These are phyloP conservation scores for Atkinsonella texensis DNA, from an alignment of 2,329 filamentous ascomycete species.

Conservation along the genomic window DNA sequence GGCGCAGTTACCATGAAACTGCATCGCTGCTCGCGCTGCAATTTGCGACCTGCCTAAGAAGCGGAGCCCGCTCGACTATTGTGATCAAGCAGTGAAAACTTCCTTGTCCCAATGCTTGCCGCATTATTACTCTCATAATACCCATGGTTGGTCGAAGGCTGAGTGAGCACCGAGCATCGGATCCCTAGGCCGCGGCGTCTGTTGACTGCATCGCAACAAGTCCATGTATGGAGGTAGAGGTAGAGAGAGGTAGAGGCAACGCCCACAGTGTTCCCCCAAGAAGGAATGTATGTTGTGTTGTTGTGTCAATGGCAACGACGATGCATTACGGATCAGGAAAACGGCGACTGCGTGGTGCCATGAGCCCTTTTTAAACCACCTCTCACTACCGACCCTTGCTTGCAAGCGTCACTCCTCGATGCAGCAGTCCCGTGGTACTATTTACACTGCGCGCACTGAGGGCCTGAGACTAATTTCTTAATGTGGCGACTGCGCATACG, in stretches of 20 bases:
- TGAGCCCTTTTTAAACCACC: background rate
- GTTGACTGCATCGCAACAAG: background rate
- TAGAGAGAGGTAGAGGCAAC: background rate
- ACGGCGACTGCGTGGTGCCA: background rate
- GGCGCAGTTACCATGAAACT: too few relatives aligned
- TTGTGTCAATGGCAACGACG: background rate
- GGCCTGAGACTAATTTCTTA: background rate
- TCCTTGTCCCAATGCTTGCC: background rate
- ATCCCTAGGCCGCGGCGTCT: background rate
- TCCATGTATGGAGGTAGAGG: background rate
- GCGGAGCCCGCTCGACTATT: background rate
- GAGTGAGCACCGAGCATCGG: background rate
- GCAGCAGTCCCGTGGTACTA: background rate
- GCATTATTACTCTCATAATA: background rate
- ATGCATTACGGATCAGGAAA: background rate
- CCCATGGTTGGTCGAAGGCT: background rate
- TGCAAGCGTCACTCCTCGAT: background rate
- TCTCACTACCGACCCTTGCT: background rate
- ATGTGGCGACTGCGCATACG: too few relatives aligned
- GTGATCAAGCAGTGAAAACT: background rate
- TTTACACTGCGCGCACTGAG: background rate
- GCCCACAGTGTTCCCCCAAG: background rate
- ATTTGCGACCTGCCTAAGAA: too few relatives aligned
- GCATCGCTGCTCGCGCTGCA: too few relatives aligned
- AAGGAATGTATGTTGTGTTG: background rate